These are phyloP conservation scores for Russula earlei DNA, from an alignment of 768 basidiomycete genomes.

Conservation along the genomic window DNA sequence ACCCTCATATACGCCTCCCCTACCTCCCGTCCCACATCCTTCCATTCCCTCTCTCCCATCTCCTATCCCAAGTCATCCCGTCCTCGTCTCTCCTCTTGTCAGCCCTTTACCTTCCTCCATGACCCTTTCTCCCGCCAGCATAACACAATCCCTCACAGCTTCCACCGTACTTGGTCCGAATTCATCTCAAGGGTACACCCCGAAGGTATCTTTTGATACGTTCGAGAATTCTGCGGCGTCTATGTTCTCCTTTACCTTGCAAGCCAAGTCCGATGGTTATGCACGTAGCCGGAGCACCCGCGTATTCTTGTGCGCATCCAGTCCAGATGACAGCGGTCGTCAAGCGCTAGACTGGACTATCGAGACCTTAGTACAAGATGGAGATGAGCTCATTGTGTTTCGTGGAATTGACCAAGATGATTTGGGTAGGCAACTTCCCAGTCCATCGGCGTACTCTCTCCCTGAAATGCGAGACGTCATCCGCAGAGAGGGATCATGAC, in stretches of 20 bases:
- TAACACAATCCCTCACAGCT: conserved; percentile 8
- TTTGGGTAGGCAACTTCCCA: conserved; percentile 41
- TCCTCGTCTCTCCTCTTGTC: neutral
- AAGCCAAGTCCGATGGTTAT: conserved; percentile 79
- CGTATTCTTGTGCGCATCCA: conserved; percentile 84
- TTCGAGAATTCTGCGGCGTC: conserved; percentile 72
- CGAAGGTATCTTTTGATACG: conserved; percentile 80
- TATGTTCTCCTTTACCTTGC: conserved; percentile 85
- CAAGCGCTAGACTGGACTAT: conserved; percentile 93
- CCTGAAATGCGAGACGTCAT: neutral
- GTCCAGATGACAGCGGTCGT: conserved; percentile 77
- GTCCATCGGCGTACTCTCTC: neutral
- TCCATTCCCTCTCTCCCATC: neutral
- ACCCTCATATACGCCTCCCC: neutral
- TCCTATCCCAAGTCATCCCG: neutral
- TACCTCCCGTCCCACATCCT: neutral
- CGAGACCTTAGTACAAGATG: conserved; percentile 72
- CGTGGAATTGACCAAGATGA: conserved; percentile 85
- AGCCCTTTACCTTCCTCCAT: conserved; percentile 3
- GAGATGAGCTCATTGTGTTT: conserved; percentile 89
- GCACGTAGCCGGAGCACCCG: conserved; percentile 65
- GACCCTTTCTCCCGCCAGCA: conserved; percentile 2
- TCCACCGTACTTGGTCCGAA: conserved; percentile 24
- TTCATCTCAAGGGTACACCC: conserved; percentile 32
- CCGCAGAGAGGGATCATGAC: conserved; percentile 64